phyloP scores from a whole-genome alignment of 768 basidiomycete species.

The Kwoniella shandongensis region DNA sequence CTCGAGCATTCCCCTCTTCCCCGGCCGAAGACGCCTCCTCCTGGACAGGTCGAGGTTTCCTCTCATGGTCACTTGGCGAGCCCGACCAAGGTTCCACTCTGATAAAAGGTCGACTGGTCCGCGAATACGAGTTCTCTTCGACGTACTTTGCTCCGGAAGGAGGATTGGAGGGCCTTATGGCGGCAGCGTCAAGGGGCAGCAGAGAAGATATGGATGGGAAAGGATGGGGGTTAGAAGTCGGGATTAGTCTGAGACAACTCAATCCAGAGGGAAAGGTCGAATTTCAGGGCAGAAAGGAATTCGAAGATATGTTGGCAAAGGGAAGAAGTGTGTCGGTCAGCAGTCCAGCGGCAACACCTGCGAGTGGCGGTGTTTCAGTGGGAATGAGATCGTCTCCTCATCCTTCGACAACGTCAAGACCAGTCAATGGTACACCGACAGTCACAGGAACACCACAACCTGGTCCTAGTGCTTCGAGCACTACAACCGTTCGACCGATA shows the following conservation, averaged over 20 bases:
- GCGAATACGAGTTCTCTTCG: slow-evolving; percentile 35
- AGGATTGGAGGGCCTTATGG: slow-evolving; percentile 47
- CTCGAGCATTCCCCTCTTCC: slow-evolving; percentile 23
- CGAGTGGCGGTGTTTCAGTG: no score
- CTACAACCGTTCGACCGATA: slow-evolving; percentile 15
- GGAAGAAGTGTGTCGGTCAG: slow-evolving; percentile 1
- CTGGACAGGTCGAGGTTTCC: slow-evolving; percentile 47
- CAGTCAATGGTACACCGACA: not conserved
- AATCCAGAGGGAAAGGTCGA: slow-evolving; percentile 33
- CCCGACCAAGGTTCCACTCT: slow-evolving; percentile 28
- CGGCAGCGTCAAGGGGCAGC: slow-evolving; percentile 8
- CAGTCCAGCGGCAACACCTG: slow-evolving; percentile 10
- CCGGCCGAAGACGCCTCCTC: slow-evolving; percentile 19
- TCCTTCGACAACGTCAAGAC: slow-evolving; percentile 1
- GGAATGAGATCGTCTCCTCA: slow-evolving; percentile 15
- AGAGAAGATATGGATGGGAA: slow-evolving; percentile 31
- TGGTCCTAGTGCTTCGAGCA: slow-evolving; percentile 9
- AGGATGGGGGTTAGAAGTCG: slow-evolving; percentile 49
- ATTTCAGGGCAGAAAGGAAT: slow-evolving; percentile 33
- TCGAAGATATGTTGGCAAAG: slow-evolving; percentile 37
- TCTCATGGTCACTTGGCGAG: slow-evolving; percentile 44
- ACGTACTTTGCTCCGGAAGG: slow-evolving; percentile 25
- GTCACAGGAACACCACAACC: slow-evolving; percentile 3
- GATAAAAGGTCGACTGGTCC: slow-evolving; percentile 35
- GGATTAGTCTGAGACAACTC: slow-evolving; percentile 33